Evolutionary conservation across 208 protist species (phyloP).

Genomic region (Histomonas meleagridis): DNA sequence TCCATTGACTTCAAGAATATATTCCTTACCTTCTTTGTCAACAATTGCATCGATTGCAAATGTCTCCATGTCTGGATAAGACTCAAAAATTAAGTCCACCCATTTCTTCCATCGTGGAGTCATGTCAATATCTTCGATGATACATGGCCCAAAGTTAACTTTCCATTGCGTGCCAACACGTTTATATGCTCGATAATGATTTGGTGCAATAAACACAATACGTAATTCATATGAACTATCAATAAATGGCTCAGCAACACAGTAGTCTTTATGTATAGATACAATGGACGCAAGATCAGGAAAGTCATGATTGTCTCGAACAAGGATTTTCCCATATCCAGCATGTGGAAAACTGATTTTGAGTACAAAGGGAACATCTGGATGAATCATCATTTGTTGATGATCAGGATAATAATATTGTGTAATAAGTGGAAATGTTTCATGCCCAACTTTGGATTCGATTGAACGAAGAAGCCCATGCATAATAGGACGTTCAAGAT

Average conservation of each 20-base stretch:
- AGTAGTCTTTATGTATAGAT: constrained; percentile 44
- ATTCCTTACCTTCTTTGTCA: constrained; percentile 41
- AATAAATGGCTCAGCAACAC: constrained; percentile 38
- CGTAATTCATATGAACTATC: constrained; percentile 45
- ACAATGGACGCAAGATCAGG: constrained; percentile 39
- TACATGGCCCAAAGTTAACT: constrained; percentile 17
- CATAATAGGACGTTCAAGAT: background rate
- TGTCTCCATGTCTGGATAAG: constrained; percentile 45
- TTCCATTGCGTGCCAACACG: background rate
- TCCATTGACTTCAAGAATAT: constrained; percentile 49
- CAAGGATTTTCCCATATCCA: constrained; percentile 42
- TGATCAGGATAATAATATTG: background rate
- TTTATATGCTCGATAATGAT: constrained; percentile 9
- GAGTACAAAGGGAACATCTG: background rate
- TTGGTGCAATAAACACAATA: constrained; percentile 41
- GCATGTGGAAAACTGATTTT: constrained; percentile 35
- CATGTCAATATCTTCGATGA: constrained; percentile 43
- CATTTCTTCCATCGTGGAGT: constrained; percentile 23
- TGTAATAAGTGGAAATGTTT: background rate
- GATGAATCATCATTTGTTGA: background rate
- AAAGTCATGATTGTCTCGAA: constrained; percentile 42
- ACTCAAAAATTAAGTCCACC: constrained; percentile 42
- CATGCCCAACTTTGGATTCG: background rate
- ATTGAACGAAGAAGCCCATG: background rate
- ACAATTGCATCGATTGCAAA: constrained; percentile 44